Evolutionary conservation across 1,284 basidiomycete genomes (phyloP).

Genomic region (Pseudozyma flocculosa): DNA sequence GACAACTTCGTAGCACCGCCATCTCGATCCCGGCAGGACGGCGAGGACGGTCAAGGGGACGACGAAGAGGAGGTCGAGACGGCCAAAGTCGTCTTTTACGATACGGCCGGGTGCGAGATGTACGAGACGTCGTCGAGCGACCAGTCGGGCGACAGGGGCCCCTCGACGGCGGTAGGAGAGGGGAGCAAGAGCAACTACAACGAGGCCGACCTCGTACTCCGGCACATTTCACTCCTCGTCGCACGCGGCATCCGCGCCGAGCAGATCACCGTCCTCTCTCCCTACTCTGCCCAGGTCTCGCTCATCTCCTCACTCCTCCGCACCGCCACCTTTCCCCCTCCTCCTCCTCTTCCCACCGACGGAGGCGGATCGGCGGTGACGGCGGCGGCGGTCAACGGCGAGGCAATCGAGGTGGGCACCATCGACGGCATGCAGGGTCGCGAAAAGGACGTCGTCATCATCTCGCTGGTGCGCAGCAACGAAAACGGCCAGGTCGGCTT

Average conservation of each 20-base stretch:
- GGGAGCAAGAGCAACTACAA: conserved; percentile 90
- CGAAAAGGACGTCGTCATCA: conserved; percentile 53
- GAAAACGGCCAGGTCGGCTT: conserved; percentile 47
- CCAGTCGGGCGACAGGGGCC: conserved; percentile 4
- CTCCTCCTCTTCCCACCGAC: too few species aligned
- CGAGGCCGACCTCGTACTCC: conserved; percentile 79
- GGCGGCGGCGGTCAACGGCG: conserved; percentile 6
- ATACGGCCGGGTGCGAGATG: conserved; percentile 62
- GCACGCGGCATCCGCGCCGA: conserved; percentile 68
- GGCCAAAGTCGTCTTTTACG: conserved; percentile 84
- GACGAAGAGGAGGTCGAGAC: conserved; percentile 67
- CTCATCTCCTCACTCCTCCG: conserved; percentile 70
- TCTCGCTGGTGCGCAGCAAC: conserved; percentile 50
- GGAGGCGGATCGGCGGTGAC: too few species aligned
- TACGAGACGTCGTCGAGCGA: conserved; percentile 26
- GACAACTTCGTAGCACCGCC: conserved; percentile 4
- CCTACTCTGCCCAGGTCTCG: conserved; percentile 63
- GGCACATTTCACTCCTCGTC: conserved; percentile 78
- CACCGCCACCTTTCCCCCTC: conserved; percentile 1
- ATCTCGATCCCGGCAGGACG: background rate
- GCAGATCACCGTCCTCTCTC: conserved; percentile 87
- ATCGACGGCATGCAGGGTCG: conserved; percentile 55
- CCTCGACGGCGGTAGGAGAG: conserved; percentile 1
- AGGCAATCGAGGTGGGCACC: conserved; percentile 46
- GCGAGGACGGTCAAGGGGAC: background rate